Base-by-base conservation (phyloP, 116 monocot genomes). In the Trichopus zeylanicus region DNA sequence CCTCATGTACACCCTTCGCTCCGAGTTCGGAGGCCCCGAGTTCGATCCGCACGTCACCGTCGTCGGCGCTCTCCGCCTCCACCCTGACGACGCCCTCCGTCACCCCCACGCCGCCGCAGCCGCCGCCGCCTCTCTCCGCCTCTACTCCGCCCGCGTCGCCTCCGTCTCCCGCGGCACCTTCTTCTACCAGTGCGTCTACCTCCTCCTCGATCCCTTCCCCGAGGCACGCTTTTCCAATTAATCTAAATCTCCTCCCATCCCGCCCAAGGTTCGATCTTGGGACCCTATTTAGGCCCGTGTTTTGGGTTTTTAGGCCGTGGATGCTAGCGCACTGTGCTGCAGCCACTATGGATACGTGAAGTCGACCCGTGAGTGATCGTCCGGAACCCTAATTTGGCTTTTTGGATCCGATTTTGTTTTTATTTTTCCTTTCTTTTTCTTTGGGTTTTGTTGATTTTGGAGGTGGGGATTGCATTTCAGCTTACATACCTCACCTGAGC, bases 401-500 rank as follows among this genome's bases (percentile, higher is more conserved):
- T 55, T 55, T 29, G n/a, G 5, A n/a, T n/a, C n/a, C n/a, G n/a
- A n/a, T n/a, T n/a, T n/a, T n/a, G n/a, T n/a, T n/a, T n/a, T n/a
- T n/a, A n/a, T n/a, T n/a, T n/a, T n/a, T n/a, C n/a, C n/a, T n/a
- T n/a, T n/a, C n/a, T n/a, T n/a, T n/a, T n/a, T 55, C 29, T 55
- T 8, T 28, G 24, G 3, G n/a, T 31, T 55, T 55, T 29, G 27
- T 42, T 42, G 31, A 28, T 27, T 26, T 29, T 55, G n/a, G 20
- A 7, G 27, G 53, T 21, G n/a, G n/a, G 10, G 27, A 8, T 34
- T 53, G 53, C 53, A 16, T 23, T 55, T 16, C 59, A 91, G 91
- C 77, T 26, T 88, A 93, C 56, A 88, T 88, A 81, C 93, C 87
- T 0, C 93, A 93, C 60, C 48, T 82, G 72, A 93, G 88, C 61